Conservation (phyloP, 2,329 filamentous ascomycete genomes). For the Aspergillus fructus region DNA sequence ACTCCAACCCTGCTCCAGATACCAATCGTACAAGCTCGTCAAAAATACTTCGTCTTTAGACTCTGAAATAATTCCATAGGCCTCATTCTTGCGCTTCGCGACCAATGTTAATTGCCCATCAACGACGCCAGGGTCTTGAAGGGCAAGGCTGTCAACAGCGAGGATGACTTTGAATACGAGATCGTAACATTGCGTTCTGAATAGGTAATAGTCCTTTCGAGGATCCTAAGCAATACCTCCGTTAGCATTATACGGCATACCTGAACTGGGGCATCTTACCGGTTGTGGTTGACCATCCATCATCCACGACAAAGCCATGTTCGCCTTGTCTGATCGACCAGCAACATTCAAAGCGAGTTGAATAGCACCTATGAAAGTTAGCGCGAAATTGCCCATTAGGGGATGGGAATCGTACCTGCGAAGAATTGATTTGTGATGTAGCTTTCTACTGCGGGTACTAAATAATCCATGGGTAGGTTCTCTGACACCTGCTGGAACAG, state of each 20-base stretch:
- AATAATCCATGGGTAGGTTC: conserved; percentile 75
- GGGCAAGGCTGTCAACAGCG: conserved; percentile 71
- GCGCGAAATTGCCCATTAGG: neutral
- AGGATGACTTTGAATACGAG: conserved; percentile 81
- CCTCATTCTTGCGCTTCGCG: conserved; percentile 78
- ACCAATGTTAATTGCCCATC: conserved; percentile 77
- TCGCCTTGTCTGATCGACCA: conserved; percentile 80
- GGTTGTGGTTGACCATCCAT: conserved; percentile 73
- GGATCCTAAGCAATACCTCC: conserved; percentile 54
- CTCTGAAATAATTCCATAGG: conserved; percentile 83
- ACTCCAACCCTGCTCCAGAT: conserved; percentile 78
- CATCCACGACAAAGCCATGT: conserved; percentile 80
- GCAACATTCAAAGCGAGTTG: conserved; percentile 82
- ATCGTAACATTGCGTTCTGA: conserved; percentile 77
- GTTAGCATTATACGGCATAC: conserved; percentile 10
- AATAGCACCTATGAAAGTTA: conserved; percentile 58
- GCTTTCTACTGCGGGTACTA: conserved; percentile 73
- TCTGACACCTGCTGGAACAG: conserved; percentile 87
- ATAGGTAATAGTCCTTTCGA: conserved; percentile 65
- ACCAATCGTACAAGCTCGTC: conserved; percentile 97
- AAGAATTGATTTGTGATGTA: conserved; percentile 85
- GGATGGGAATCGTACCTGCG: conserved; percentile 52
- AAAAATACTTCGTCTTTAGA: conserved; percentile 94
- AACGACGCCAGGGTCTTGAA: conserved; percentile 66
- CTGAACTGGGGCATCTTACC: conserved; percentile 28